phyloP scores from a whole-genome alignment of 2,329 filamentous ascomycete species.

The Emericellopsis atlantica region DNA sequence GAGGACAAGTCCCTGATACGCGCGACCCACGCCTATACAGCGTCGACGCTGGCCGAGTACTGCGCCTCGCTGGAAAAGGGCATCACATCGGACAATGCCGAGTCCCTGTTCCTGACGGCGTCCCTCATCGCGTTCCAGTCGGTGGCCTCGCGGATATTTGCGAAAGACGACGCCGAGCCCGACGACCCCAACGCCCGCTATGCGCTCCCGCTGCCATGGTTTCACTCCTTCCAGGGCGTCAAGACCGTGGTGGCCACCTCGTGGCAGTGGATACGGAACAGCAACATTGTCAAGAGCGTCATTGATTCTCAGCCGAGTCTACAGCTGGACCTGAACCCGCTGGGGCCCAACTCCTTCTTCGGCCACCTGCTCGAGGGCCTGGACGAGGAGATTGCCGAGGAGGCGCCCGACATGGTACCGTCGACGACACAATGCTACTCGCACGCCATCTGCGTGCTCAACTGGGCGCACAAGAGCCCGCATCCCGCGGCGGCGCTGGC shows the following conservation, averaged over 20 bases:
- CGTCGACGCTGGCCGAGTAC: slow-evolving; percentile 49
- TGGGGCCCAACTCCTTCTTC: slow-evolving; percentile 42
- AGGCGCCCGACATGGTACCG: slow-evolving; percentile 15
- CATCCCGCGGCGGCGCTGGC: slow-evolving; percentile 45
- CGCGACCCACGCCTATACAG: slow-evolving; percentile 53
- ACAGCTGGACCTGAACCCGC: slow-evolving; percentile 43
- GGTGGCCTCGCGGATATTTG: slow-evolving; percentile 48
- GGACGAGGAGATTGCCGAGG: slow-evolving; percentile 37
- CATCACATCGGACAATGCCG: slow-evolving; percentile 45
- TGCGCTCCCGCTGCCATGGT: slow-evolving; percentile 49
- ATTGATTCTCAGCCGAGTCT: slow-evolving; percentile 52
- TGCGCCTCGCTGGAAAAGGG: slow-evolving; percentile 41
- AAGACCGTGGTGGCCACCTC: slow-evolving; percentile 52
- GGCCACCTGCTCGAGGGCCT: slow-evolving; percentile 44
- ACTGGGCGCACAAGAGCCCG: slow-evolving; percentile 52
- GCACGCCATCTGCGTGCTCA: slow-evolving; percentile 52
- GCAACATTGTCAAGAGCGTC: slow-evolving; percentile 43
- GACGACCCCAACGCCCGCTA: slow-evolving; percentile 31
- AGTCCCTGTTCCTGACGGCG: slow-evolving; percentile 49
- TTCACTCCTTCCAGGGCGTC: slow-evolving; percentile 55
- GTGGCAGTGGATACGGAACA: slow-evolving; percentile 50
- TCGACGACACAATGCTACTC: slow-evolving; percentile 40
- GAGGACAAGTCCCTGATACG: slow-evolving; percentile 47
- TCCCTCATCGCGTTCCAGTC: slow-evolving; percentile 56
- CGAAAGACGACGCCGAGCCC: slow-evolving; percentile 36